Conservation (phyloP, 2,329 filamentous ascomycete genomes). For the Trichoderma semiorbis region DNA sequence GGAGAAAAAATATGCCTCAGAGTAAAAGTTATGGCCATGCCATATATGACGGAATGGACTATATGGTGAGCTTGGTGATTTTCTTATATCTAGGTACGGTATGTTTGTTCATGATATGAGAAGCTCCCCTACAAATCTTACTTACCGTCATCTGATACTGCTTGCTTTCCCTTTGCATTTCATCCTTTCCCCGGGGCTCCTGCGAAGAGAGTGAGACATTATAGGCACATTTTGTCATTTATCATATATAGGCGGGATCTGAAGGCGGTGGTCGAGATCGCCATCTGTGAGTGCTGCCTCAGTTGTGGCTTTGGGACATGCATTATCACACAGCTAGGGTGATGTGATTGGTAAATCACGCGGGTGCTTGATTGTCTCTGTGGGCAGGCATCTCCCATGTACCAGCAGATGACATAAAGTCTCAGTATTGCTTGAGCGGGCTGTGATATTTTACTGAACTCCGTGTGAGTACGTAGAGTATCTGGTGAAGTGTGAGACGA, state of each 20-base stretch:
- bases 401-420: neutral
- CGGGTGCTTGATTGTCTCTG: neutral
- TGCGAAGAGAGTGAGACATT: neutral
- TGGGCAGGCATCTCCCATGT: neutral
- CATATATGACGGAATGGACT: too few relatives aligned
- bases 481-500: neutral
- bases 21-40: neutral
- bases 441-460: neutral
- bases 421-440: neutral
- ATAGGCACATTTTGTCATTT: neutral
- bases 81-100: neutral
- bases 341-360: neutral
- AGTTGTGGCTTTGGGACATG: conserved; percentile 8
- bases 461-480: neutral
- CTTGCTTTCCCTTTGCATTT: neutral
- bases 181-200: neutral
- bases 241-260: neutral
- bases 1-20: neutral
- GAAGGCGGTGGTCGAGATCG: neutral
- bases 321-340: neutral
- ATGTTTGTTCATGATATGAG: neutral
- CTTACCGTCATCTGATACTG: too few relatives aligned
- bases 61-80: neutral
- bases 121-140: neutral
- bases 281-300: neutral